These are phyloP conservation scores for Elsinoe perseae DNA, from an alignment of 2,329 filamentous ascomycete genomes.

Conservation along the genomic window DNA sequence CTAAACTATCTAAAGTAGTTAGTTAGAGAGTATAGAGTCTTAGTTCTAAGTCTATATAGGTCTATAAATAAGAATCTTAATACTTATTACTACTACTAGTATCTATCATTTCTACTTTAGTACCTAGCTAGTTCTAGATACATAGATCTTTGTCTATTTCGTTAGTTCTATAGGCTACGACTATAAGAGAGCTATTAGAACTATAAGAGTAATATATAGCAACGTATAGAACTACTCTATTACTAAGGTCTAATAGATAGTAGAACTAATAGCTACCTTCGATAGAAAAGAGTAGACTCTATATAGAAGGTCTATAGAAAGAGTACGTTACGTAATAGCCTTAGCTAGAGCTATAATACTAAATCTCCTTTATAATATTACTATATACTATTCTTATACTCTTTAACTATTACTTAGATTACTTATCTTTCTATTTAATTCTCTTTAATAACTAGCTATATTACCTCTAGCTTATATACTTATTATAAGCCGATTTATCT, in stretches of 20 bases:
- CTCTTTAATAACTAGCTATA: background rate
- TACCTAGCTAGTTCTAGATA: background rate
- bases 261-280: background rate
- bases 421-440: background rate
- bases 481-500: conserved; percentile 1
- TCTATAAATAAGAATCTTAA: background rate
- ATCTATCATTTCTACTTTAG: background rate
- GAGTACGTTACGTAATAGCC: no score
- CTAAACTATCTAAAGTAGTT: background rate
- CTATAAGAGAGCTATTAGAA: background rate
- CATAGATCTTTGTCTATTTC: background rate
- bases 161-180: background rate
- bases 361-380: background rate
- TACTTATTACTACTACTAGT: background rate
- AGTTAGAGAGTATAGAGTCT: background rate
- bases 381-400: no score
- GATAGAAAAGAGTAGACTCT: background rate
- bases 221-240: background rate
- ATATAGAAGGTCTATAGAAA: conserved; percentile 10
- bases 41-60: background rate
- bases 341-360: background rate
- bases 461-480: background rate
- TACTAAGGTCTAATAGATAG: background rate
- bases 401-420: background rate
- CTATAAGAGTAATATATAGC: background rate